Conservation (phyloP, 1,284 basidiomycete genomes). For the Pseudozyma flocculosa region DNA sequence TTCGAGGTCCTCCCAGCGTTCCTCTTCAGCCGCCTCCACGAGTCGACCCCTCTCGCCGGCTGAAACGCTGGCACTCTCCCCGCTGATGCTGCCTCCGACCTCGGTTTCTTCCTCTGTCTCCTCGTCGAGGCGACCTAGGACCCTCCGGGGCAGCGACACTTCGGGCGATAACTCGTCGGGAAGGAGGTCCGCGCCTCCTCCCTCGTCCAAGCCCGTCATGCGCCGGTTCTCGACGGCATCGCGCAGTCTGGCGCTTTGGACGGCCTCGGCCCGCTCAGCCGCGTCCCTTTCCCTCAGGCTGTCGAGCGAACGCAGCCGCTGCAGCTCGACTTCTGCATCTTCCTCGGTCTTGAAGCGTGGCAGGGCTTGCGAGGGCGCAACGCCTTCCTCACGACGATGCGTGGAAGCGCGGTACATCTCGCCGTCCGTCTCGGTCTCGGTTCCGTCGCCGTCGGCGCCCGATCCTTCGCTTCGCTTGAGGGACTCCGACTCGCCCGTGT, state of each 20-base stretch:
- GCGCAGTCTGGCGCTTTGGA: constrained; percentile 26
- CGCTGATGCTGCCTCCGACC: constrained; percentile 10
- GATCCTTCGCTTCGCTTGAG: constrained; percentile 5
- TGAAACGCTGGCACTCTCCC: not conserved
- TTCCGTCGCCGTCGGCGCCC: constrained; percentile 17
- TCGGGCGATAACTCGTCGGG: constrained; percentile 19
- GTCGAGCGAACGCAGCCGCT: constrained; percentile 21
- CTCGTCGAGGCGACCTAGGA: constrained; percentile 46
- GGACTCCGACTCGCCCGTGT: constrained; percentile 10
- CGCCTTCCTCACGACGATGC: too few species aligned
- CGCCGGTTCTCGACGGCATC: constrained; percentile 31
- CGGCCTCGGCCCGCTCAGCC: constrained; percentile 29
- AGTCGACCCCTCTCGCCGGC: not conserved
- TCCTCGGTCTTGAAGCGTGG: constrained; percentile 18
- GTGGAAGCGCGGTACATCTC: constrained; percentile 2
- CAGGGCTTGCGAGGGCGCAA: not conserved
- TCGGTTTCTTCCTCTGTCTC: constrained; percentile 54
- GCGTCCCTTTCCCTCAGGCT: constrained; percentile 34
- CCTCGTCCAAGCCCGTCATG: constrained; percentile 35
- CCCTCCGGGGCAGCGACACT: constrained; percentile 31
- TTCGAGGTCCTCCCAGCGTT: constrained; percentile 30
- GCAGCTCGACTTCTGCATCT: constrained; percentile 9
- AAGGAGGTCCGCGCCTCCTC: constrained; percentile 7
- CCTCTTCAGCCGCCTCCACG: constrained; percentile 11
- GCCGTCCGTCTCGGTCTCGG: constrained; percentile 20